A percentile compares a stretch with the other conserved stretches of the same genome.
Conservation (phyloP, 441 rosid species). For the Corymbia calophylla region DNA sequence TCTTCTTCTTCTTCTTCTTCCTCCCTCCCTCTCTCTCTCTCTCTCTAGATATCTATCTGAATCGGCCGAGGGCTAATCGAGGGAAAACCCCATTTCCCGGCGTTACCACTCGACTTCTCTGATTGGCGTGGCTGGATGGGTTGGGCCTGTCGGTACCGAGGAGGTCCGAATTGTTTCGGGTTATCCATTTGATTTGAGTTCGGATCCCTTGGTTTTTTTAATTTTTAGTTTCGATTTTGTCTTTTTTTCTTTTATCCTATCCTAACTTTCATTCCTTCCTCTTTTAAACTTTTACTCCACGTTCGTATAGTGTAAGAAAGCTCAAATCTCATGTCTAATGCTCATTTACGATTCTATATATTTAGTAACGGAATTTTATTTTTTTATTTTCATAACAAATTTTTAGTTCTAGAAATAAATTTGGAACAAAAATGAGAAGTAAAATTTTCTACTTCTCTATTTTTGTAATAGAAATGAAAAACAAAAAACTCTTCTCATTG, state of each 20-base stretch:
- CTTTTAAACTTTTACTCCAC: neutral
- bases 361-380: too few species aligned
- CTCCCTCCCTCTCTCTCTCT: neutral
- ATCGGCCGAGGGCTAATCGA: neutral
- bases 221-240: neutral
- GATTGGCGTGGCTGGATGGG: neutral
- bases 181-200: neutral
- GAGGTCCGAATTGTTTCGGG: neutral
- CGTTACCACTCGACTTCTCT: too few species aligned
- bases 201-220: neutral
- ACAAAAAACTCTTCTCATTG: too few species aligned
- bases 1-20: neutral
- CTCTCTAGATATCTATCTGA: neutral
- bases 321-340: too few species aligned
- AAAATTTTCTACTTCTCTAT: too few species aligned
- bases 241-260: rapidly evolving
- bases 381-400: too few species aligned
- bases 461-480: too few species aligned
- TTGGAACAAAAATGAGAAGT: too few species aligned
- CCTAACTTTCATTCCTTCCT: neutral
- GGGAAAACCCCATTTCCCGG: neutral
- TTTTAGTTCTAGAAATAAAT: too few species aligned
- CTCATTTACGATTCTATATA: too few species aligned
- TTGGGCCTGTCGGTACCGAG: neutral
- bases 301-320: too few species aligned